phyloP scores from a whole-genome alignment of 73 alveolate species.

The Blepharisma stoltei region DNA sequence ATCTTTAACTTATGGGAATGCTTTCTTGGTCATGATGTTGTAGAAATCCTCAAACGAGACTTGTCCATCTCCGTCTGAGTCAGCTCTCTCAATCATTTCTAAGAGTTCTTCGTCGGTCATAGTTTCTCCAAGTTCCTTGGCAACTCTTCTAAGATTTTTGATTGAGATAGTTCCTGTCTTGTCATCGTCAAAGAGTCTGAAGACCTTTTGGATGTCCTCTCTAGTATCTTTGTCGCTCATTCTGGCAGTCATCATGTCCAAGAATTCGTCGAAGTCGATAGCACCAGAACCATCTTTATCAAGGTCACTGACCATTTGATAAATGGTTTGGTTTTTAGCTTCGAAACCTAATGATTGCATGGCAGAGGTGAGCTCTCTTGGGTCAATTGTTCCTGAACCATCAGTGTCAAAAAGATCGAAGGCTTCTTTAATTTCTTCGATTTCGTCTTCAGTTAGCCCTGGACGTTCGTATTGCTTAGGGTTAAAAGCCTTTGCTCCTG shows the following conservation, averaged over 20 bases:
- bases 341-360: conserved; percentile 91
- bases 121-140: conserved; percentile 88
- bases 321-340: conserved; percentile 90
- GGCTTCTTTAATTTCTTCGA: conserved; percentile 89
- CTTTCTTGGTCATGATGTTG: no score
- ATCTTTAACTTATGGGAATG: no score
- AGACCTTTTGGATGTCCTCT: conserved; percentile 80
- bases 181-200: conserved; percentile 55
- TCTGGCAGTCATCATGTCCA: conserved; percentile 89
- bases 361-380: conserved; percentile 87
- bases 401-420: conserved; percentile 79
- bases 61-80: conserved; percentile 46
- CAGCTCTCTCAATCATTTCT: conserved; percentile 91
- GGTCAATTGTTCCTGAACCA: conserved; percentile 88
- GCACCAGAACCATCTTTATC: conserved; percentile 87
- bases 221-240: conserved; percentile 85
- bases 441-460: conserved; percentile 91
- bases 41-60: no score
- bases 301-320: conserved; percentile 68
- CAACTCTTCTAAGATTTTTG: conserved; percentile 82
- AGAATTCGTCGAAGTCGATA: conserved; percentile 89
- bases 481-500: conserved; percentile 21
- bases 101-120: conserved; percentile 94
- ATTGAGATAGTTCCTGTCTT: conserved; percentile 65
- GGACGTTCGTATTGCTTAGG: conserved; percentile 53